Conservation (phyloP, 2,329 filamentous ascomycete genomes). For the Apiospora pterosperma region DNA sequence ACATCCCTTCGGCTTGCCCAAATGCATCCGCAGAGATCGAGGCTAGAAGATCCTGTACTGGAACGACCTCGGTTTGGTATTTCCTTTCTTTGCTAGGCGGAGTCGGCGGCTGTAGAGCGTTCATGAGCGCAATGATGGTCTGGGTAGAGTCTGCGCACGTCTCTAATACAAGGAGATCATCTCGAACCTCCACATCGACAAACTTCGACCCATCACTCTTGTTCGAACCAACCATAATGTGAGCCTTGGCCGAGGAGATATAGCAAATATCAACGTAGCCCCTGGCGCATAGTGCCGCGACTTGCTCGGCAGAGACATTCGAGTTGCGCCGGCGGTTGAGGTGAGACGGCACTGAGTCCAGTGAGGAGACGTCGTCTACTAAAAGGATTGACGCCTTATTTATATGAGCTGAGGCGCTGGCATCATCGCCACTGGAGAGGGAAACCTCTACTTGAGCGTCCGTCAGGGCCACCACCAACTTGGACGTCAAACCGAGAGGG, state of each 20-base stretch:
- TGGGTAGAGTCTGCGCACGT: conserved; percentile 97
- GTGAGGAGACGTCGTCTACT: conserved; percentile 66
- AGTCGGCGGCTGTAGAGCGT: conserved; percentile 77
- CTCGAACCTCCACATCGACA: conserved; percentile 76
- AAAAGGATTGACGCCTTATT: conserved; percentile 80
- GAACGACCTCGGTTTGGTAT: conserved; percentile 83
- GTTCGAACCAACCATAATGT: conserved; percentile 56
- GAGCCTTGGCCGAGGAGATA: conserved; percentile 75
- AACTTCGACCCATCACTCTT: conserved; percentile 58
- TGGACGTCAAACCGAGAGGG: conserved; percentile 71
- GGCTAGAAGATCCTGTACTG: conserved; percentile 81
- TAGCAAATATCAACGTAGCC: conserved; percentile 87
- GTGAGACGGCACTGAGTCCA: conserved; percentile 39
- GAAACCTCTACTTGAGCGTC: conserved; percentile 70
- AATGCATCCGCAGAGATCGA: conserved; percentile 89
- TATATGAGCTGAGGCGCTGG: conserved; percentile 63
- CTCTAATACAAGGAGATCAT: conserved; percentile 85
- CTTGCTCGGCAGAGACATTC: conserved; percentile 44
- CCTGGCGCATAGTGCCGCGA: conserved; percentile 54
- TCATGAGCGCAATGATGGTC: conserved; percentile 76
- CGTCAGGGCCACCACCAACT: conserved; percentile 73
- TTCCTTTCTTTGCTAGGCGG: conserved; percentile 80
- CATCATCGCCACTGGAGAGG: conserved; percentile 62
- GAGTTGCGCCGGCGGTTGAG: conserved; percentile 30
- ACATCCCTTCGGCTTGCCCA: conserved; percentile 56